A percentile compares a stretch with the other conserved stretches of the same genome.
phyloP scores from a whole-genome alignment of 1,284 basidiomycete genomes.

The Trametes versicolor region DNA sequence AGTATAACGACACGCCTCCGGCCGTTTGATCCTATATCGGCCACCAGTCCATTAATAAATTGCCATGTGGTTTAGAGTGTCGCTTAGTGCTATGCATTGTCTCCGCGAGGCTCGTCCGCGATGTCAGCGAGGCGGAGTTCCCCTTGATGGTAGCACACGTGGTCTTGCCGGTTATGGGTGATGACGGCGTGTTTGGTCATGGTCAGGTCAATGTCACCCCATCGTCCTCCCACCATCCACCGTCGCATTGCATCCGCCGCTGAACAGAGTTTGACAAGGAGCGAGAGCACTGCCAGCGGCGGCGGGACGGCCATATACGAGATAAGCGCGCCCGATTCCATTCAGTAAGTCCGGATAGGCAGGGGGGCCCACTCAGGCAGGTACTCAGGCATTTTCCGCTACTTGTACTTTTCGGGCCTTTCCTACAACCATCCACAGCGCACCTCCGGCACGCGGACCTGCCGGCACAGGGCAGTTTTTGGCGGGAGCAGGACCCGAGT shows the following conservation, averaged over 20 bases:
- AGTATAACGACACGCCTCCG: too few species aligned
- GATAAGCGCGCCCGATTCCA: neutral
- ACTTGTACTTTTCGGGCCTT: constrained; percentile 19
- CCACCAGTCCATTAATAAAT: too few species aligned
- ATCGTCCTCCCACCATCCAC: neutral
- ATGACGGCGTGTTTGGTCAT: neutral
- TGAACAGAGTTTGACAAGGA: neutral
- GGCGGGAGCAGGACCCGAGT: neutral
- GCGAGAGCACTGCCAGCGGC: neutral
- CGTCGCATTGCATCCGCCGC: neutral
- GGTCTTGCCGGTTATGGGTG: neutral
- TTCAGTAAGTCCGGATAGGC: neutral
- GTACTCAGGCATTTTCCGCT: neutral
- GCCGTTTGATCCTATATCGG: too few species aligned
- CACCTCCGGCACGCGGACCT: neutral
- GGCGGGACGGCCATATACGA: neutral
- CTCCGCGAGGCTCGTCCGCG: too few species aligned
- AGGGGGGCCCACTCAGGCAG: neutral
- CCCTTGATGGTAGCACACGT: neutral
- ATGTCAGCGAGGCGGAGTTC: too few species aligned
- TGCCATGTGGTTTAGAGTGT: too few species aligned
- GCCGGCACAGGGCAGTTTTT: constrained; percentile 1
- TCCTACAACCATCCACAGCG: constrained; percentile 6
- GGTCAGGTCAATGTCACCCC: neutral
- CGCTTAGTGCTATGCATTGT: too few species aligned